Conservation (phyloP, 2,329 filamentous ascomycete species). For the Scedosporium boydii region DNA sequence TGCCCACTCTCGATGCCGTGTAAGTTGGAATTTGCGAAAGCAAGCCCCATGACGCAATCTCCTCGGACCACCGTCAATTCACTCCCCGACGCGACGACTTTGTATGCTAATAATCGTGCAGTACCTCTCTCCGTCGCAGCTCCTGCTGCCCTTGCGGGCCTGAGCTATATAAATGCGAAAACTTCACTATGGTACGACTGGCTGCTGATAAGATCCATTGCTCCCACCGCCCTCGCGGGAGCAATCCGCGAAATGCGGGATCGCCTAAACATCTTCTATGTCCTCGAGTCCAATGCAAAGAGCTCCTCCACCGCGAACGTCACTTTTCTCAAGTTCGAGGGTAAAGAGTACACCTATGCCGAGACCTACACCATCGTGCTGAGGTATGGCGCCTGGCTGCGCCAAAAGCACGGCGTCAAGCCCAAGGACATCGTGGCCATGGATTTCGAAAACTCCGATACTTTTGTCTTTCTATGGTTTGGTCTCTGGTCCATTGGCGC, state of each 20-base stretch:
- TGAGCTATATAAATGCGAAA: conserved; percentile 74
- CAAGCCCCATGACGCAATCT: background rate
- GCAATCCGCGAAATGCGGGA: conserved; percentile 44
- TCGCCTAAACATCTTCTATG: conserved; percentile 64
- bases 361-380: conserved; percentile 62
- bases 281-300: conserved; percentile 57
- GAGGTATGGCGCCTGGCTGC: conserved; percentile 68
- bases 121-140: conserved; percentile 29
- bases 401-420: conserved; percentile 47
- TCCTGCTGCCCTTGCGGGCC: conserved; percentile 53
- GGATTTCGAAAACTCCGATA: conserved; percentile 58
- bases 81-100: background rate
- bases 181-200: conserved; percentile 58
- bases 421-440: conserved; percentile 53
- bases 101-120: background rate
- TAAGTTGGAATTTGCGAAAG: background rate
- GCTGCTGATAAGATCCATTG: conserved; percentile 43
- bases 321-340: conserved; percentile 58
- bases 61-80: too few relatives aligned
- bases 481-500: conserved; percentile 57
- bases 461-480: conserved; percentile 58
- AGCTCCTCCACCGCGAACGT: conserved; percentile 39
- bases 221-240: conserved; percentile 34
- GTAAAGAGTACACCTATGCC: conserved; percentile 62
- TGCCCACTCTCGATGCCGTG: background rate